Evolutionary conservation across 2,329 filamentous ascomycete genomes (phyloP).

Genomic region (Trichoderma sp.): DNA sequence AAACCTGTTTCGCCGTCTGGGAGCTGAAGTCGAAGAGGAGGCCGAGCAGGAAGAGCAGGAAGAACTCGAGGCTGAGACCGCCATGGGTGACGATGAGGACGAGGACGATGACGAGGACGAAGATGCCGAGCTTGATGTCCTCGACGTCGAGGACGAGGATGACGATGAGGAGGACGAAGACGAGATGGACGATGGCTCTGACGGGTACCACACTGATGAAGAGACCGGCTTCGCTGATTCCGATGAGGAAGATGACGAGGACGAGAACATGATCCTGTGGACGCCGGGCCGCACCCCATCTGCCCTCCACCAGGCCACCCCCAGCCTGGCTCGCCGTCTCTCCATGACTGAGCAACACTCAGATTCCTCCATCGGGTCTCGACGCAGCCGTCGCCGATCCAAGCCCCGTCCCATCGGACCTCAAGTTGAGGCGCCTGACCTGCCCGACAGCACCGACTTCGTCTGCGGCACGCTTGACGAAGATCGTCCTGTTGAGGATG

Average conservation of each 20-base stretch:
- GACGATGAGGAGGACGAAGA: conserved; percentile 43
- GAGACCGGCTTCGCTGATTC: conserved; percentile 70
- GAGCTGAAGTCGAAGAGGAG: conserved; percentile 83
- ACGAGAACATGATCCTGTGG: conserved; percentile 65
- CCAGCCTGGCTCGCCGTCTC: conserved; percentile 39
- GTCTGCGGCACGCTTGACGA: conserved; percentile 98
- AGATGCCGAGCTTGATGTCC: conserved; percentile 50
- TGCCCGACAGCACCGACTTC: conserved; percentile 97
- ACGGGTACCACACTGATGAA: conserved; percentile 76
- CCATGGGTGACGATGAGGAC: conserved; percentile 47
- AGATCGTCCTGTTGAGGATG: conserved; percentile 90
- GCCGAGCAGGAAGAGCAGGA: conserved; percentile 67
- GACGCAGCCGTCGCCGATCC: conserved; percentile 38
- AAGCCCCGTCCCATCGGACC: conserved; percentile 39
- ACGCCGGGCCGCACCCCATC: conserved; percentile 49
- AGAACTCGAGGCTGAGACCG: conserved; percentile 39
- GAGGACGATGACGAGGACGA: conserved; percentile 50
- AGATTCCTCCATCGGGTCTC: conserved; percentile 62
- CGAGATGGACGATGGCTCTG: conserved; percentile 55
- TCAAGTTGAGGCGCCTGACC: conserved; percentile 67
- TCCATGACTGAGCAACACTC: conserved; percentile 55
- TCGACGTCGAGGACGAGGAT: conserved; percentile 50
- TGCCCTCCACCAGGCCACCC: conserved; percentile 42
- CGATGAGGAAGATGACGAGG: conserved; percentile 65
- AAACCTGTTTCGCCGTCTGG: conserved; percentile 81